Percentiles rank a stretch among this genome's conserved stretches.
Conservation (phyloP, 2,329 filamentous ascomycete species). For the Pyrenophora seminiperda region DNA sequence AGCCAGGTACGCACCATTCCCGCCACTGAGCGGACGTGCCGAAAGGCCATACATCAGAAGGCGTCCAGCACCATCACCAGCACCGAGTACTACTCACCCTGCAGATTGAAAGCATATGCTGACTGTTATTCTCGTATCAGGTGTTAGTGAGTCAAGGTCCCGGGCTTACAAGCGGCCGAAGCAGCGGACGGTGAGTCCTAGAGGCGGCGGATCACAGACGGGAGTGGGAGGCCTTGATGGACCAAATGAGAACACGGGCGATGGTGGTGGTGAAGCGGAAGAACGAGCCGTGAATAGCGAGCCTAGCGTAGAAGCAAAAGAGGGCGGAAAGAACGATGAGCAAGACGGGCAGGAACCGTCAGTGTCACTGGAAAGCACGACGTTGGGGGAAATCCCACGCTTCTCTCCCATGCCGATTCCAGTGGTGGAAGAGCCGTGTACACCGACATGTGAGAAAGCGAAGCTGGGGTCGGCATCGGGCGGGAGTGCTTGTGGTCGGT, state of each 20-base stretch:
- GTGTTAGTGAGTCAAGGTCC: constrained; percentile 6
- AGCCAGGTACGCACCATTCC: constrained; percentile 30
- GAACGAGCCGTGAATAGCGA: not conserved
- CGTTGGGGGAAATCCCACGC: not conserved
- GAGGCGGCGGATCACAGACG: not conserved
- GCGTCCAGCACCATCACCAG: no score
- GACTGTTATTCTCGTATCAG: constrained; percentile 8
- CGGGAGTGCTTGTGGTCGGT: not conserved
- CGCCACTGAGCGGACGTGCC: constrained; percentile 3
- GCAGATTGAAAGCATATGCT: constrained; percentile 10
- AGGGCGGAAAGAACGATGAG: constrained; percentile 1
- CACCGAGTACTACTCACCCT: constrained; percentile 32
- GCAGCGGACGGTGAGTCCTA: constrained; percentile 1
- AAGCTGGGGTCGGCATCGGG: constrained; percentile 1
- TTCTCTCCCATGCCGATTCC: constrained; percentile 6
- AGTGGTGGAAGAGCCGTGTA: constrained; percentile 7
- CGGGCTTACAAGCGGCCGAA: not conserved
- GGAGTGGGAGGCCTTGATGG: not conserved
- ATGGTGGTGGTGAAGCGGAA: not conserved
- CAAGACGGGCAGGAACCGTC: not conserved
- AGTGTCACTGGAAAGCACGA: no score
- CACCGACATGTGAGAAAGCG: not conserved
- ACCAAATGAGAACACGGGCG: not conserved
- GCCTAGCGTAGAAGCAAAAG: not conserved
- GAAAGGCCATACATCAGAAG: no score